phyloP scores from a whole-genome alignment of 83 land plant genomes.

The Isoetes engelmannii region DNA sequence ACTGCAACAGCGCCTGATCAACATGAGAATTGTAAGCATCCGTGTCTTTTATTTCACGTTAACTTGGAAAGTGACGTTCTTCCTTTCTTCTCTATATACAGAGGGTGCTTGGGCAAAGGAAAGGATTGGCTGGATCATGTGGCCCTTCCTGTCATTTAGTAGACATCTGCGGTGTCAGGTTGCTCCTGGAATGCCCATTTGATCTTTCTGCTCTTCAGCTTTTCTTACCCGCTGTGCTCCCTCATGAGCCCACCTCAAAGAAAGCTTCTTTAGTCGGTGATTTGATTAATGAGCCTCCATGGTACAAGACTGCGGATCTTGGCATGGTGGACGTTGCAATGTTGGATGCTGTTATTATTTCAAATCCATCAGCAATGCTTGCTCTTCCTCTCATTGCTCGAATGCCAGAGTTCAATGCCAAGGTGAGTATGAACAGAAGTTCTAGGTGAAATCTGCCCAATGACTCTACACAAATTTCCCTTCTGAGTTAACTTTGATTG shows the following conservation, averaged over 20 bases:
- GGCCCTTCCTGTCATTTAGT: constrained; percentile 60
- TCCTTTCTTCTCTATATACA: constrained; percentile 12
- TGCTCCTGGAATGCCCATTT: constrained; percentile 79
- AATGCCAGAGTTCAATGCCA: constrained; percentile 46
- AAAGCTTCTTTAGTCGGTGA: constrained; percentile 11
- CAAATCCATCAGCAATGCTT: constrained; percentile 72
- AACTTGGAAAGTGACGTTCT: too few species aligned
- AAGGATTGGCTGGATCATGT: constrained; percentile 1
- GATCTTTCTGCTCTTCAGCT: constrained; percentile 57
- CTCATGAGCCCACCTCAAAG: constrained; percentile 6
- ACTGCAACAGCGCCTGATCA: too few species aligned
- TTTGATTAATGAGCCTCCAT: constrained; percentile 56
- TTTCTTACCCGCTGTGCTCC: constrained; percentile 44
- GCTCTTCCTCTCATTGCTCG: constrained; percentile 77
- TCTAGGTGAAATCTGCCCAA: too few species aligned
- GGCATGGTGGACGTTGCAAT: constrained; percentile 47
- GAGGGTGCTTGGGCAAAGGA: constrained; percentile 20
- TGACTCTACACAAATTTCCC: too few species aligned
- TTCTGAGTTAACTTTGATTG: too few species aligned
- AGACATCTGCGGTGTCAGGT: constrained; percentile 42
- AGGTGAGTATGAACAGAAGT: too few species aligned
- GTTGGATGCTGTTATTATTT: constrained; percentile 68
- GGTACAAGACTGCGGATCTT: constrained; percentile 51
- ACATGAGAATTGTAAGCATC: too few species aligned
- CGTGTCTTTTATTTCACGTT: too few species aligned